Base-by-base conservation (phyloP, 768 basidiomycete species). In the Gymnopilus dilepis region DNA sequence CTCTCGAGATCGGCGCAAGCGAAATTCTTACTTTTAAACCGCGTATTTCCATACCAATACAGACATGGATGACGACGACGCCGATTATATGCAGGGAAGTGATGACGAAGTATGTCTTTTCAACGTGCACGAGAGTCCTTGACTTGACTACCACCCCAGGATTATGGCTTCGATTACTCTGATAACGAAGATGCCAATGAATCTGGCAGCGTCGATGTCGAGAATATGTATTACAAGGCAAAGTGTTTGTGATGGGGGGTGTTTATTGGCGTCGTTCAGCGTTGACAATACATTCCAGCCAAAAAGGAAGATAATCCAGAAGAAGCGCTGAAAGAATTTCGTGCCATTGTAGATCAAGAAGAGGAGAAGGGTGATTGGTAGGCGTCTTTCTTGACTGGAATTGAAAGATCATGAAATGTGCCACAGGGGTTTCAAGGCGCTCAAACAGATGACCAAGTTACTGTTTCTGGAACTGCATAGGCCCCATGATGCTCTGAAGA, bases 221-320 rank as follows among this genome's bases (percentile, higher is more conserved):
- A 99, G 79, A 99, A 99, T 72, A 87, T 95, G 86, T 99, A 99
- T 78, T 99, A 99, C 74, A 91, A 89, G 51, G 97, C 97, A 11
- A 99, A 99, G 76, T 89, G 97, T 98, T 66, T 54, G 89, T 75
- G 43, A 51, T 26, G 21, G 17, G 38, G 58, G 24, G 61, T 41
- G 4, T 42, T 33, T 55, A 45, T 54, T 41, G 45, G 31, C 19
- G 34, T n/a, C 19, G 37, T 21, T 9, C 13, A 4, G 22, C 21
- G 9, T 41, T 56, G 26, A 55, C 62, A 52, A 61, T 57, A 60
- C 59, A 11, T 62, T n/a, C 58, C 66, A 96, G 95, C 90, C 28
- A 89, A 94, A 77, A 97, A 97, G 74, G 95, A 97, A 68, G 97
- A 99, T 69, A 89, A 90, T 63, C 92, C 95, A 33, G 94, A 97